These are phyloP conservation scores for Talinum fruticosum DNA, from an alignment of 148 eudicot species.

Conservation along the genomic window DNA sequence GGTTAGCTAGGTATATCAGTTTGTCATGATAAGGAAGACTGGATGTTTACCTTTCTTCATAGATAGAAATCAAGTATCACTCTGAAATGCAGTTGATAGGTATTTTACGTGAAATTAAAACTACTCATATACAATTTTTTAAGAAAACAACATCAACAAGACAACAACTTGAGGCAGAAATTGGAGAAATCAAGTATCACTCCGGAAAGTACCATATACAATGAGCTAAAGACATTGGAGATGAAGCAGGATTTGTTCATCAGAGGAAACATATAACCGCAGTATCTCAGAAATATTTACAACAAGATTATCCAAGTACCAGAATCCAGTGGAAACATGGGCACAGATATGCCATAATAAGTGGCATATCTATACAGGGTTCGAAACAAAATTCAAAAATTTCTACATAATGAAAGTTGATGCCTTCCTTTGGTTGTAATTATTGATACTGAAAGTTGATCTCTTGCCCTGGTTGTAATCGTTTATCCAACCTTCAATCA, in stretches of 20 bases:
- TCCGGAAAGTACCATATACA: too few species aligned
- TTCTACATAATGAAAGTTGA: constrained; percentile 29
- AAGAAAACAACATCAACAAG: too few species aligned
- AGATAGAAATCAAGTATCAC: too few species aligned
- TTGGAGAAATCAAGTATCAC: too few species aligned
- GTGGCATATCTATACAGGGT: not conserved
- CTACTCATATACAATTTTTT: too few species aligned
- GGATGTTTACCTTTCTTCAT: too few species aligned
- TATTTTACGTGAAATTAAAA: too few species aligned
- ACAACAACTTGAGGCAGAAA: too few species aligned
- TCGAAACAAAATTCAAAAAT: not conserved
- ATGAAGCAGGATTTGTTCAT: not conserved
- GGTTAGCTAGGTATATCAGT: too few species aligned
- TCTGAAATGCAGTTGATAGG: too few species aligned
- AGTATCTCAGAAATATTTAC: not conserved
- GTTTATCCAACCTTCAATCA: constrained; percentile 69
- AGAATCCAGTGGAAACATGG: not conserved
- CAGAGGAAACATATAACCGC: not conserved
- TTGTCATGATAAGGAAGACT: too few species aligned
- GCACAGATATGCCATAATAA: not conserved
- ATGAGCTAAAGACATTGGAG: too few species aligned
- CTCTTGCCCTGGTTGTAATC: constrained; percentile 32
- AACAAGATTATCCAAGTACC: not conserved
- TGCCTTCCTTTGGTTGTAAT: constrained; percentile 15
- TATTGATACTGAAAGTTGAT: constrained; percentile 27